Percentiles rank a stretch among this genome's conserved stretches.
Conservation (phyloP, 1,284 basidiomycete genomes). For the Albatrellus sp. region DNA sequence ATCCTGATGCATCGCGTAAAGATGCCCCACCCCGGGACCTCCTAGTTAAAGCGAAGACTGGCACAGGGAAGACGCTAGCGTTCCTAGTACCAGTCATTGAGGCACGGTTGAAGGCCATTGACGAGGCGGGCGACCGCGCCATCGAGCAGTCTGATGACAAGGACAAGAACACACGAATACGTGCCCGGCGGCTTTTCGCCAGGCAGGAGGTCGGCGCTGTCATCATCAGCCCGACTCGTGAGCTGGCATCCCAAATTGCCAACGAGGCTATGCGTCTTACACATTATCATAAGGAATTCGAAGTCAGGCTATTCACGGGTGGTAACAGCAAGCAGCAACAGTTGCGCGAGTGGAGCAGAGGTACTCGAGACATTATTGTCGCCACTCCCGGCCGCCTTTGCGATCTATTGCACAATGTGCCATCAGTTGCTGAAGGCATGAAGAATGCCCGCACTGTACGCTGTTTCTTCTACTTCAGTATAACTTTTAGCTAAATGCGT, state of each 20-base stretch:
- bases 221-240: conserved; percentile 88
- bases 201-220: conserved; percentile 57
- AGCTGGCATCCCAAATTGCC: conserved; percentile 90
- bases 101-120: conserved; percentile 45
- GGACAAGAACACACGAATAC: conserved; percentile 20
- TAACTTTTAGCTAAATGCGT: conserved; percentile 8
- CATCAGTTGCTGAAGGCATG: conserved; percentile 42
- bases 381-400: conserved; percentile 86
- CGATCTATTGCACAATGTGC: conserved; percentile 64
- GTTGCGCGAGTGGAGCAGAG: conserved; percentile 51
- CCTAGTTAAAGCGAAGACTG: conserved; percentile 82
- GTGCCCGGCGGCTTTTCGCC: conserved; percentile 26
- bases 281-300: conserved; percentile 49
- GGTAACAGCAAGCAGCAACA: conserved; percentile 62
- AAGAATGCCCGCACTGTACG: conserved; percentile 47
- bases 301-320: conserved; percentile 74
- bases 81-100: conserved; percentile 88
- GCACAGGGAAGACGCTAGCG: conserved; percentile 86
- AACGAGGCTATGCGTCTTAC: conserved; percentile 70
- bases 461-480: conserved; percentile 7
- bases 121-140: conserved; percentile 26
- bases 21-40: conserved; percentile 37
- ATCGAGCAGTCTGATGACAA: conserved; percentile 26
- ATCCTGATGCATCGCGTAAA: conserved; percentile 15
- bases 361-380: conserved; percentile 79